Conservation (phyloP, 1,284 basidiomycete genomes). For the Cryptococcus neoformans region DNA sequence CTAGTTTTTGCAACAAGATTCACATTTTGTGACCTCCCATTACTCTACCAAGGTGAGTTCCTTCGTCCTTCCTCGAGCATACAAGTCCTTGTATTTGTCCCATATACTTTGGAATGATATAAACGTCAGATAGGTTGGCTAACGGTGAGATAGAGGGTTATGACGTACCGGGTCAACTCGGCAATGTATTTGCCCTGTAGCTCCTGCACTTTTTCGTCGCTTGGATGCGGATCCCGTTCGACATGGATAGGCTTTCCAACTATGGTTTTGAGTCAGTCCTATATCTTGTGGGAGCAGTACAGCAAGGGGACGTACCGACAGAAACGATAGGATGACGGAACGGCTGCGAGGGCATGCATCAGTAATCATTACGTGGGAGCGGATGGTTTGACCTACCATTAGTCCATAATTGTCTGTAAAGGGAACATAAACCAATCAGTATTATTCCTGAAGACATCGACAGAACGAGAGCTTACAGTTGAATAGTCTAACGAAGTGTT, state of each 20-base stretch:
- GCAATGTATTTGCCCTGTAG: constrained; percentile 86
- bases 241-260: constrained; percentile 87
- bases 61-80: constrained; percentile 48
- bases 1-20: too few species aligned
- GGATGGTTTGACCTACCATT: constrained; percentile 36
- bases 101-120: constrained; percentile 66
- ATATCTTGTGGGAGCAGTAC: too few species aligned
- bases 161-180: constrained; percentile 72
- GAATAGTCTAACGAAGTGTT: constrained; percentile 54
- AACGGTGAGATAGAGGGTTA: background rate
- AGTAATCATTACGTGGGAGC: too few species aligned
- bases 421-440: background rate
- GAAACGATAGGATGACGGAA: constrained; percentile 92
- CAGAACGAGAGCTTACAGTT: constrained; percentile 64
- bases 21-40: background rate
- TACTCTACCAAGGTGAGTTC: constrained; percentile 48
- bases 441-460: background rate
- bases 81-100: constrained; percentile 76
- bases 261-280: constrained; percentile 33
- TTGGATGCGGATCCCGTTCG: constrained; percentile 71
- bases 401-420: constrained; percentile 61
- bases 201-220: constrained; percentile 71
- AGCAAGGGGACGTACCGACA: constrained; percentile 63
- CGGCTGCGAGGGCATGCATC: constrained; percentile 55
- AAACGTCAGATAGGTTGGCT: background rate